phyloP scores from a whole-genome alignment of 371 early-diverging fungal genomes.

The Mortierella sp. region DNA sequence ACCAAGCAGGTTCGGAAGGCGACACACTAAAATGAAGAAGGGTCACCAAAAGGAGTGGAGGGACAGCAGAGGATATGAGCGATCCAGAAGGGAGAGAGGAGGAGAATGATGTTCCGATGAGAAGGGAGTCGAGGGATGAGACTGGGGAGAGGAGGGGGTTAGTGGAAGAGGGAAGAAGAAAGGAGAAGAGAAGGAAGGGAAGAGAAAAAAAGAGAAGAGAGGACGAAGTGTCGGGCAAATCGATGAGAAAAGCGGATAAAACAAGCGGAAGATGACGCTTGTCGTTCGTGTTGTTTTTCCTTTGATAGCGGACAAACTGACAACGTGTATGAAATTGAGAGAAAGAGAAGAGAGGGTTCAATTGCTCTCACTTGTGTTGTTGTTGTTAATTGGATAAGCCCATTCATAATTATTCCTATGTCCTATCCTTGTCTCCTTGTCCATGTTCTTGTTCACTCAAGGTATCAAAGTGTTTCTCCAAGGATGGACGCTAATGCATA shows the following conservation, averaged over 20 bases:
- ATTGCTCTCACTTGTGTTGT: background rate
- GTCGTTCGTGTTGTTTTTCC: background rate
- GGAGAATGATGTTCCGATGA: too few species aligned
- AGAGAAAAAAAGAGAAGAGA: background rate
- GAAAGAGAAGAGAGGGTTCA: background rate
- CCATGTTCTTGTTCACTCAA: too few species aligned
- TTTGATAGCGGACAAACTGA: background rate
- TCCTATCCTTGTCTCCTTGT: too few species aligned
- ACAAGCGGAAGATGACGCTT: background rate
- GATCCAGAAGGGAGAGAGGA: background rate
- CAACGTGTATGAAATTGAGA: background rate
- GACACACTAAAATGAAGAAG: background rate
- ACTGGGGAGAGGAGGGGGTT: background rate
- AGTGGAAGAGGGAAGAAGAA: background rate
- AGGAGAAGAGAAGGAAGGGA: background rate
- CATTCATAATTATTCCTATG: background rate
- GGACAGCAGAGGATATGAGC: background rate
- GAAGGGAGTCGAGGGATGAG: background rate
- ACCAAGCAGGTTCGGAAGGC: background rate
- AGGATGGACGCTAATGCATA: too few species aligned
- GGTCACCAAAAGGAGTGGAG: background rate
- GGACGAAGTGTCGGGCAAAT: background rate
- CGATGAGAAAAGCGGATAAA: slow-evolving; percentile 2
- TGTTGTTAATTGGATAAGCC: background rate
- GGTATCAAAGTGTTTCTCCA: too few species aligned